Base-by-base conservation (phyloP, 2,329 filamentous ascomycete genomes). In the Calonectria henricotiae region DNA sequence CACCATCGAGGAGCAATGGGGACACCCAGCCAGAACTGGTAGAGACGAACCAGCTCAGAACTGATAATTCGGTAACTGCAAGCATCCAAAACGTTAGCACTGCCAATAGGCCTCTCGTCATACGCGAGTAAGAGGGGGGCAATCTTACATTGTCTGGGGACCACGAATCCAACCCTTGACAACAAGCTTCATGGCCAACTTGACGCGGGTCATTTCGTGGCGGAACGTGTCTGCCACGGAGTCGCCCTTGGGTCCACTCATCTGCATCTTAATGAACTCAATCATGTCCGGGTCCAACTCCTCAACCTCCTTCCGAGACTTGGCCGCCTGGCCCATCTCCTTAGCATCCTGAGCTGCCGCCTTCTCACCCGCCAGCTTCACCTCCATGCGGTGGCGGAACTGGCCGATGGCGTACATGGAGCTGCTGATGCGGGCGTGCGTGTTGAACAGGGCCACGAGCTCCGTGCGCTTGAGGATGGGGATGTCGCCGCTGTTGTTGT, bases 381-480 rank as follows among this genome's bases (percentile, higher is more conserved):
- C 80, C 69, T 85, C 84, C 12, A 88, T 83, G 85, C 91, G 88
- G 32, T 76, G 77, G 62, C 87, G 84, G 85, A 99, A 98, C 65
- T 91, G 87, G 67, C 90, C 89, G 49, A 98, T 88, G 0, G 94
- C 92, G 39, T 88, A 86, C 71, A 99, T 84, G 63, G 94, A 96
- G 80, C 93, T 92, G 73, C 93, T 94, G 72, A 98, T 91, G 41
- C 96, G 90, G 35, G 94, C 94, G 69, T 98, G 92, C 0, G 96
- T 98, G 83, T 99, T 99, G 84, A 98, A 92, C 23, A 99, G 87
- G 2, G 96, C 94, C 23, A 99, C 96, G 12, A 99, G 87, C 83
- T 99, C 96, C 0, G 96, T 98, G 73, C 96, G 89, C 80, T 95
- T 91, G 23, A 98, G 88, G 15, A 89, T 85, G 0, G 94, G 95